These are phyloP conservation scores for Drechslerella dactyloides DNA, from an alignment of 2,329 filamentous ascomycete species.

Conservation along the genomic window DNA sequence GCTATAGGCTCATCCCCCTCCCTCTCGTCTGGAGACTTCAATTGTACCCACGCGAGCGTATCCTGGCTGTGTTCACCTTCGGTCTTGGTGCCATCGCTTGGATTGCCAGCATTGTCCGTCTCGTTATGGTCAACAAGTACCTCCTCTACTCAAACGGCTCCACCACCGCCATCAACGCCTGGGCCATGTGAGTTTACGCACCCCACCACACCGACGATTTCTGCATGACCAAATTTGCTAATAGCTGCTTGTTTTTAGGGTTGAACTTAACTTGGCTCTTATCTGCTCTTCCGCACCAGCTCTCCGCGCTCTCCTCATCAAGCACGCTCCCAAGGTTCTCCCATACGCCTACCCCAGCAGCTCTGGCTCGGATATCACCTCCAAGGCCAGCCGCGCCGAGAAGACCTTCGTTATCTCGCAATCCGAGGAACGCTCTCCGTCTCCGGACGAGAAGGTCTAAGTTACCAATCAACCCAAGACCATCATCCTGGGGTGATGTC, in stretches of 20 bases:
- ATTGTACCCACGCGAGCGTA: conserved; percentile 47
- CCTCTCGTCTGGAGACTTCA: conserved; percentile 51
- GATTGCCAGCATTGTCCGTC: conserved; percentile 44
- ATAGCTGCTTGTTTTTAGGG: conserved; percentile 13
- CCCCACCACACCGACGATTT: conserved; percentile 16
- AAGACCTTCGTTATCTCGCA: conserved; percentile 51
- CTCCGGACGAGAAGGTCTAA: conserved; percentile 48
- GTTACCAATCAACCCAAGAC: conserved; percentile 6
- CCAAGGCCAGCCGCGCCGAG: conserved; percentile 42
- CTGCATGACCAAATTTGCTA: conserved; percentile 3
- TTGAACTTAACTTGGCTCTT: conserved; percentile 48
- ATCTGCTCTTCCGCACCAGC: conserved; percentile 50
- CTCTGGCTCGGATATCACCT: conserved; percentile 42
- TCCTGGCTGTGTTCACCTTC: conserved; percentile 47
- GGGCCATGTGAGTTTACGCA: conserved; percentile 50
- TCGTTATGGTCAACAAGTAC: conserved; percentile 30
- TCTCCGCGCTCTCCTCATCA: conserved; percentile 43
- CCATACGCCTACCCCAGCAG: conserved; percentile 46
- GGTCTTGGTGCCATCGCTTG: conserved; percentile 48
- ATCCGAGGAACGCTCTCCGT: conserved; percentile 45
- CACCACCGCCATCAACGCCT: conserved; percentile 48
- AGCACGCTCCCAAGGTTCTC: conserved; percentile 49
- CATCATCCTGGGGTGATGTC: conserved; percentile 41
- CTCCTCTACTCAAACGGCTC: conserved; percentile 41
- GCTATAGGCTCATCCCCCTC: conserved; percentile 46